Evolutionary conservation across 305 asterid species (phyloP), one percentile per base, ranked within the genome.

Genomic region (Caryopteris hybrid): DNA sequence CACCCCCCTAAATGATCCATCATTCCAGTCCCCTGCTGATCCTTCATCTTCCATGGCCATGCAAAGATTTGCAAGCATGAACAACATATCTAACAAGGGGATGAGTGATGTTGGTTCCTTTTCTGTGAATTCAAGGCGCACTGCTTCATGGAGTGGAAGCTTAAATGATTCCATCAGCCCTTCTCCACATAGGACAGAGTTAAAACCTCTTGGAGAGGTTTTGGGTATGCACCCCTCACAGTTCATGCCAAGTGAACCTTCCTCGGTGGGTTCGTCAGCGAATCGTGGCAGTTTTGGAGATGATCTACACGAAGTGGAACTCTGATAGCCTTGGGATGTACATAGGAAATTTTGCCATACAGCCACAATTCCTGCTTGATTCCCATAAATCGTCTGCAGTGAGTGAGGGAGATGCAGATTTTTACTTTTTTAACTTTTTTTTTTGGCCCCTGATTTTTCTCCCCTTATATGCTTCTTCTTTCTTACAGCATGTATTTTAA

Each of bases 81-180:
- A 76, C 66, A 80, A 74, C 76, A 80, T 93, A 69, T 78, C 86
- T 6, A 73, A 78, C 64, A 81, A 66, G 38, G 83, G 61, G 50
- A 56, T 51, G 42, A 72, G 53, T 16, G 81, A 65, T 33, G 16
- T 59, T 20, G 69, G 79, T 21, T 74, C 87, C 21, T 72, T 75
- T 66, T 56, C 82, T n/a, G 31, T 69, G 53, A 63, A 60, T 41
- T 81, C 90, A 39, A 80, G 97, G 39, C 87, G 97, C 3, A 79
- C 95, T 17, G 91, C 85, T 39, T 91, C 97, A 0, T 91, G 97
- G 97, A 79, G 97, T 69, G 97, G 95, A 59, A 82, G 87, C 77
- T 73, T 83, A 8, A 74, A 80, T 17, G 84, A 71, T 62, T 61
- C 84, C n/a, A 64, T 61, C 23, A 78, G 83, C 45, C 74, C 84